Evolutionary conservation across 2,329 filamentous ascomycete species (phyloP).

Genomic region (Aureobasidium sp.): DNA sequence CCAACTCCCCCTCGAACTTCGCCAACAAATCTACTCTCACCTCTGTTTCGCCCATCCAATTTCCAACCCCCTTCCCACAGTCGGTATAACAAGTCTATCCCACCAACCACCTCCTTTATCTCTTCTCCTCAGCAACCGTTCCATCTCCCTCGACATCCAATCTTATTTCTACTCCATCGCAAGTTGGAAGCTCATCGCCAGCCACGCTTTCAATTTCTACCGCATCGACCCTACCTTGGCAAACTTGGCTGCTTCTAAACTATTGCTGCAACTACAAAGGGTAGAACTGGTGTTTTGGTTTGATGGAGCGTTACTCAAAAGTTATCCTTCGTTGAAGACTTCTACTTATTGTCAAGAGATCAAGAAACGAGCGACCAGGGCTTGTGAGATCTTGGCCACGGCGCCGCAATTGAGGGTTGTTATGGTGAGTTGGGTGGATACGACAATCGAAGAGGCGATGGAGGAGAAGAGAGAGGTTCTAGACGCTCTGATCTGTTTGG

Average conservation of each 20-base stretch:
- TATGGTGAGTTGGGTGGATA: conserved; percentile 37
- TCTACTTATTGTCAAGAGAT: conserved; percentile 36
- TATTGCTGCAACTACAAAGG: conserved; percentile 30
- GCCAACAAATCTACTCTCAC: conserved; percentile 45
- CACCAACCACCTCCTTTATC: conserved; percentile 29
- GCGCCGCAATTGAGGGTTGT: conserved; percentile 30
- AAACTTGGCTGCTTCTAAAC: conserved; percentile 28
- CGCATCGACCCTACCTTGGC: conserved; percentile 36
- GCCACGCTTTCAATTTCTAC: conserved; percentile 42
- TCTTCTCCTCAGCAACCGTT: conserved; percentile 32
- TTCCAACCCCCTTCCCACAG: conserved; percentile 30
- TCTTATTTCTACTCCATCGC: conserved; percentile 35
- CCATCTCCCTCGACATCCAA: conserved; percentile 33
- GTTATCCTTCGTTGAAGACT: conserved; percentile 35
- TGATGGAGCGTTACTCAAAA: conserved; percentile 33
- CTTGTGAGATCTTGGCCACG: conserved; percentile 32
- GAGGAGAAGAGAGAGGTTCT: conserved; percentile 33
- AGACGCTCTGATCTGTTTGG: not conserved
- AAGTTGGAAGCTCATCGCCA: conserved; percentile 37
- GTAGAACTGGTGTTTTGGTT: conserved; percentile 39
- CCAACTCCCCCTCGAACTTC: conserved; percentile 48
- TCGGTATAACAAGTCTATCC: conserved; percentile 38
- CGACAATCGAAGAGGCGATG: conserved; percentile 30
- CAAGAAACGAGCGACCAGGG: conserved; percentile 29
- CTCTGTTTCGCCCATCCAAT: conserved; percentile 36